Conservation (phyloP, 2,329 filamentous ascomycete species). For the Aspergillus puulaauensis region DNA sequence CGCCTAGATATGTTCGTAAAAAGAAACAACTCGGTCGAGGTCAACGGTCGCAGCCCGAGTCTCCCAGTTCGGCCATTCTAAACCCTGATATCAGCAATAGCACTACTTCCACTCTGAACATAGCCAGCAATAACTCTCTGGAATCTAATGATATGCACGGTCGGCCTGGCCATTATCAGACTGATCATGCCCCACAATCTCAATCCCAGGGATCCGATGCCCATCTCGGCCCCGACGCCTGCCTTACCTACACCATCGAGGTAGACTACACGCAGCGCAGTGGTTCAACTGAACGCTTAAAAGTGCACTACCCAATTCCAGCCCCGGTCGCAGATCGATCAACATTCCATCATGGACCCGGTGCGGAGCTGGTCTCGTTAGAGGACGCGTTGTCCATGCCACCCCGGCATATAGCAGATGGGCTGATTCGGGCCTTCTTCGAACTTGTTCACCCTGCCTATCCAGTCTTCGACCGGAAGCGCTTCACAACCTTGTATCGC, state of each 20-base stretch:
- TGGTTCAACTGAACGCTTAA: not conserved
- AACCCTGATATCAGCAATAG: too few relatives aligned
- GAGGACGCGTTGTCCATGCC: not conserved
- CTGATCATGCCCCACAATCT: not conserved
- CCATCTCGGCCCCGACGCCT: too few relatives aligned
- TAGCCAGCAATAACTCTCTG: too few relatives aligned
- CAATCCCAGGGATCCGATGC: not conserved
- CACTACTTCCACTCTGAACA: too few relatives aligned
- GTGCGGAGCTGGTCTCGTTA: not conserved
- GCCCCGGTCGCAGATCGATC: not conserved
- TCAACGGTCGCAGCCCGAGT: not conserved
- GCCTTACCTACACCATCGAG: not conserved
- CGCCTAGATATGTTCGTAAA: constrained; percentile 13
- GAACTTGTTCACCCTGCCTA: not conserved
- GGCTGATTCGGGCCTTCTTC: not conserved
- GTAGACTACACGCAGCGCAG: not conserved
- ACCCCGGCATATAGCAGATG: not conserved
- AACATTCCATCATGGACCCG: not conserved
- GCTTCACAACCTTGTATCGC: not conserved
- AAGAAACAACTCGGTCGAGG: not conserved
- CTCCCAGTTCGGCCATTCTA: too few relatives aligned
- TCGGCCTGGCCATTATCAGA: not conserved
- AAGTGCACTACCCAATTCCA: not conserved
- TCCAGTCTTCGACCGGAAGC: not conserved
- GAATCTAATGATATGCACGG: not conserved